These are phyloP conservation scores for Cynara cardunculus DNA, from an alignment of 129 eudicot genomes.

Conservation along the genomic window DNA sequence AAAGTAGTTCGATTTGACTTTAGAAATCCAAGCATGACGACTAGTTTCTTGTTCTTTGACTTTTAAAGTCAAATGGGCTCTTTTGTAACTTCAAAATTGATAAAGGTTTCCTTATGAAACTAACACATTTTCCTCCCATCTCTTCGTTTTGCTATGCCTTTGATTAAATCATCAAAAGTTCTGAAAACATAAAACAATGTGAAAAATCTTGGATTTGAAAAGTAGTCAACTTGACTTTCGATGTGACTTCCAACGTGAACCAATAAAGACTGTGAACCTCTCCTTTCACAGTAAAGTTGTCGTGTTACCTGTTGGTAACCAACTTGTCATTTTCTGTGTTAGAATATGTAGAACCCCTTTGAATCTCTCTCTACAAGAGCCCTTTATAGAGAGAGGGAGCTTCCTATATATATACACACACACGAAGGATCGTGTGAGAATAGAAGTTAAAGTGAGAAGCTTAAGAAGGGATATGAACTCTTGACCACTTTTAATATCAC, in stretches of 20 bases:
- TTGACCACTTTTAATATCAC: too few species aligned
- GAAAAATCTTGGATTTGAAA: neutral
- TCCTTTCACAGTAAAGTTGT: neutral
- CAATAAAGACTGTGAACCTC: neutral
- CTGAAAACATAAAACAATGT: neutral
- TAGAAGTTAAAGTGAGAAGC: too few species aligned
- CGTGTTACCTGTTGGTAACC: neutral
- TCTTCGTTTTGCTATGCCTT: neutral
- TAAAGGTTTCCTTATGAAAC: neutral
- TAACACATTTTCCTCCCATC: neutral
- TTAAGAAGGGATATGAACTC: too few species aligned
- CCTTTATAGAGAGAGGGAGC: too few species aligned
- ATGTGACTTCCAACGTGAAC: slow-evolving; percentile 4
- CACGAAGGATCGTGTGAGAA: too few species aligned
- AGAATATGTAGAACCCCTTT: neutral
- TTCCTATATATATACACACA: too few species aligned
- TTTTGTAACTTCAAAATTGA: neutral
- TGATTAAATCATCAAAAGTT: neutral
- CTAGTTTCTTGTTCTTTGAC: slow-evolving; percentile 7
- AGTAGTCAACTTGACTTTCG: slow-evolving; percentile 3
- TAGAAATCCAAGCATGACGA: neutral
- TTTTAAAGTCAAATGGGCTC: slow-evolving; percentile 6
- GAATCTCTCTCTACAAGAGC: neutral
- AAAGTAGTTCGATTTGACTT: neutral
- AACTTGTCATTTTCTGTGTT: neutral